Evolutionary conservation across 2,329 filamentous ascomycete genomes (phyloP), one percentile per base, ranked within the genome.

Genomic region (Raffaelea deltoideospora): DNA sequence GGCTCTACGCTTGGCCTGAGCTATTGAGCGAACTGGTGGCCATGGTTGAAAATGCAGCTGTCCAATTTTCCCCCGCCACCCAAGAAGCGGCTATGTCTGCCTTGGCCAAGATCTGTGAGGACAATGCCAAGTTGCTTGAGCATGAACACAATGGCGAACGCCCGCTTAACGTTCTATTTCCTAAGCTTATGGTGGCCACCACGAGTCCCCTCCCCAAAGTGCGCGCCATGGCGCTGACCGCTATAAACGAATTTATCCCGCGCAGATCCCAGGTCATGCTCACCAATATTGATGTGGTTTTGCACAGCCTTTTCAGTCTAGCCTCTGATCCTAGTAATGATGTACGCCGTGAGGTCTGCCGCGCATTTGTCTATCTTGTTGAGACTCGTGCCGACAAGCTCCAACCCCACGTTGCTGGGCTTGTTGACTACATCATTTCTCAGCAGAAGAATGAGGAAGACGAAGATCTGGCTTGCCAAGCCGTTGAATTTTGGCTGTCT

Each of bases 401-500:
- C 38, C 66, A 83, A 39, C 90, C 90, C 19, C 84, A 96, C 53
- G 79, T 96, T 52, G 65, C 71, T 37, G 87, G 83, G 6, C 67
- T 98, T 38, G 86, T 98, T 22, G 83, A 92, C 52, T 98, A 95
- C 53, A 90, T 95, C 55, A 72, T 96, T 40, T 67, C 75, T 22
- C 90, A 98, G 54, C 90, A 98, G 56, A 76, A 79, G 55, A 79
- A 78, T 43, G 79, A 78, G 42, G 77, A 87, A 20, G 87, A 96
- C 45, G 79, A 87, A 38, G 86, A 96, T 30, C 66, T 98, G 40
- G 86, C 88, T 27, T 77, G 92, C 45, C 90, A 98, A 54, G 90
- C 90, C 9, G 86, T 90, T 5, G 90, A 98, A 56, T 98, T 98
- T 53, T 98, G 92, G 86, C 72, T 98, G 31, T 85, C 85, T 28